Evolutionary conservation across 768 basidiomycete genomes (phyloP).

Genomic region (Kwoniella bestiolae): DNA sequence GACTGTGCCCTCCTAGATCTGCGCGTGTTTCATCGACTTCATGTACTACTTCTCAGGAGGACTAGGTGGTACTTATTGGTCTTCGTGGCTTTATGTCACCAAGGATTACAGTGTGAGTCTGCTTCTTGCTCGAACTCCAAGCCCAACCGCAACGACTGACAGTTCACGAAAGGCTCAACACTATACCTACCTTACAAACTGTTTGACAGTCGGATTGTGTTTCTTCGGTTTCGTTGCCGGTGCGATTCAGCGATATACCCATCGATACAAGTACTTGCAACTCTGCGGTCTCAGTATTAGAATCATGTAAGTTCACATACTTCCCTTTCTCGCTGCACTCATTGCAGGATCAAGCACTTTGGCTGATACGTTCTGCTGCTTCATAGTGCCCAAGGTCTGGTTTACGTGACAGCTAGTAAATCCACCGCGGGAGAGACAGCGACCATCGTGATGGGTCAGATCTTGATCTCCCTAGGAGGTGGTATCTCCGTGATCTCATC

Average conservation of each 20-base stretch:
- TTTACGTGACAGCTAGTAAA: background rate
- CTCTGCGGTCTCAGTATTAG: constrained; percentile 43
- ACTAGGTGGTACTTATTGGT: constrained; percentile 33
- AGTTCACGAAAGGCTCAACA: background rate
- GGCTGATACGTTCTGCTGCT: background rate
- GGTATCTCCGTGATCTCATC: constrained; percentile 43
- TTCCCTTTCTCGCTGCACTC: too few species aligned
- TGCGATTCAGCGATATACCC: constrained; percentile 44
- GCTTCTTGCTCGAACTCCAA: background rate
- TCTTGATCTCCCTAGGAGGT: constrained; percentile 38
- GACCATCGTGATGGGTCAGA: constrained; percentile 8
- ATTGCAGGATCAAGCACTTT: too few species aligned
- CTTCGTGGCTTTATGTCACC: constrained; percentile 50
- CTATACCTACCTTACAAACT: constrained; percentile 24
- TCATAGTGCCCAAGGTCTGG: background rate
- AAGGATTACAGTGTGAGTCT: constrained; percentile 29
- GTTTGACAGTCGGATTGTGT: constrained; percentile 45
- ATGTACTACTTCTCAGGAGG: constrained; percentile 46
- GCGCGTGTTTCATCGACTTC: constrained; percentile 42
- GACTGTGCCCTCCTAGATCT: constrained; percentile 19
- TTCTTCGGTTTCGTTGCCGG: constrained; percentile 55
- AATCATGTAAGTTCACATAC: constrained; percentile 22
- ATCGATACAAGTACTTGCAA: constrained; percentile 57
- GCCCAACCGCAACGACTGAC: too few species aligned
- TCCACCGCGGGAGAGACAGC: constrained; percentile 3